Base-by-base conservation (phyloP, 208 protist genomes). In the Wallacemonas sp. region DNA sequence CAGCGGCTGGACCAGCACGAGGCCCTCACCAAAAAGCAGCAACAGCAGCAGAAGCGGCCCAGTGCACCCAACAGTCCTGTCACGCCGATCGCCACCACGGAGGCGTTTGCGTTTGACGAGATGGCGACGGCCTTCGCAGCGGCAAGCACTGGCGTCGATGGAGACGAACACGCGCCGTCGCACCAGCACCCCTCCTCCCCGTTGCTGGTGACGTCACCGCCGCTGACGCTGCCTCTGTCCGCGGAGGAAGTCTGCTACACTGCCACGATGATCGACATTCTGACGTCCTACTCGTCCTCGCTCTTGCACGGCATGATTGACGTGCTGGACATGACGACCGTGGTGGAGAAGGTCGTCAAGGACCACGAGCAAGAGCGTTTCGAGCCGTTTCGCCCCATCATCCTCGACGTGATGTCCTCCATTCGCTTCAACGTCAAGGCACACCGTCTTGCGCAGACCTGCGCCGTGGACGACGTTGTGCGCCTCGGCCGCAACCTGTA, bases 361-460 rank as follows among this genome's bases (percentile, higher is more conserved):
- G 81, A 84, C 61, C 67, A 87, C 62, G 78, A 81, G 33, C 58
- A 81, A 12, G 76, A 81, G 38, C 12, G 61, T 2, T 94, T 93
- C 48, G 74, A 66, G 16, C 68, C 81, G 32, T 85, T 90, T 62
- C 83, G 84, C 49, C 76, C 81, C 8, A 71, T 93, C 23, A 75
- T 93, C 27, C 38, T 81, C 24, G 78, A 88, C 56, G 80, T 88
- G 39, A 78, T 90, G 72, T 61, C 64, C 21, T 71, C 72, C 23
- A 47, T 93, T 23, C 67, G 68, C 54, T 93, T 90, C 69, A 84
- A 90, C 33, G 52, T 85, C 33, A 71, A 83, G 61, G 74, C 75
- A 41, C 83, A 75, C 34, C 64, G 61, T 6, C 70, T 88, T n/a
- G 85, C 81, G 60, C 65, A 76, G 49, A 33, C 58, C n/a, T 76